phyloP scores from a whole-genome alignment of 192 early-diverging fungal genomes.

The Podila epicladia region DNA sequence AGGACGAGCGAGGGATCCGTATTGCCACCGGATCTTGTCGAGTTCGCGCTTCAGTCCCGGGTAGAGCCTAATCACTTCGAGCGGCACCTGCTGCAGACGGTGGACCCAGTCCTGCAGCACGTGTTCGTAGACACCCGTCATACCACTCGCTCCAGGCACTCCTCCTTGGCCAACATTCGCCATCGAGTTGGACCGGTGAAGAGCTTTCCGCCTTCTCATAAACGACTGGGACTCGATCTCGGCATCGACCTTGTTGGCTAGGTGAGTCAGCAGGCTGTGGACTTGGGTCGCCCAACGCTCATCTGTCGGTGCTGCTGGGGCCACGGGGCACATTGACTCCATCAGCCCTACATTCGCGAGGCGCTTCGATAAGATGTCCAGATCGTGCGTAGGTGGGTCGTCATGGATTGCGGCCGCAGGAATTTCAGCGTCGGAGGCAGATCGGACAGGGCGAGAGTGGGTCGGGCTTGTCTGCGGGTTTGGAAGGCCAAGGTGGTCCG shows the following conservation, averaged over 20 bases:
- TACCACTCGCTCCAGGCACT: not conserved
- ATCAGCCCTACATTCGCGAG: constrained; percentile 38
- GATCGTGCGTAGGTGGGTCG: constrained; percentile 4
- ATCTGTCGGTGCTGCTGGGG: constrained; percentile 3
- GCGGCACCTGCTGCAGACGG: constrained; percentile 17
- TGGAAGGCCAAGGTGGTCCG: not conserved
- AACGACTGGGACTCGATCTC: constrained; percentile 8
- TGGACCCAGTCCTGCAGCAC: constrained; percentile 27
- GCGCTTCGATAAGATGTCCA: constrained; percentile 28
- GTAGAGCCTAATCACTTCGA: constrained; percentile 5
- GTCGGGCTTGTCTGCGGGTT: not conserved
- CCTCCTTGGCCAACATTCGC: not conserved
- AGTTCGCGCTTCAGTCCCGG: constrained; percentile 35
- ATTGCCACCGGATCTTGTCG: constrained; percentile 44
- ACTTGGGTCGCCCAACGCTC: constrained; percentile 21
- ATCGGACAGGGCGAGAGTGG: not conserved
- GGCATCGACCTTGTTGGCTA: constrained; percentile 22
- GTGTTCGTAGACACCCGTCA: constrained; percentile 11
- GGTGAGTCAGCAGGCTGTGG: constrained; percentile 9
- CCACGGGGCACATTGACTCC: constrained; percentile 23
- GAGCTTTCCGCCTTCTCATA: no score
- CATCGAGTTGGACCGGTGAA: not conserved
- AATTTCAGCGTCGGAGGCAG: not conserved
- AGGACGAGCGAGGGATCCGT: not conserved
- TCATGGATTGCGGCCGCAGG: not conserved